Base-by-base conservation (phyloP, 2,329 filamentous ascomycete species). In the Helicocarpus griseus region DNA sequence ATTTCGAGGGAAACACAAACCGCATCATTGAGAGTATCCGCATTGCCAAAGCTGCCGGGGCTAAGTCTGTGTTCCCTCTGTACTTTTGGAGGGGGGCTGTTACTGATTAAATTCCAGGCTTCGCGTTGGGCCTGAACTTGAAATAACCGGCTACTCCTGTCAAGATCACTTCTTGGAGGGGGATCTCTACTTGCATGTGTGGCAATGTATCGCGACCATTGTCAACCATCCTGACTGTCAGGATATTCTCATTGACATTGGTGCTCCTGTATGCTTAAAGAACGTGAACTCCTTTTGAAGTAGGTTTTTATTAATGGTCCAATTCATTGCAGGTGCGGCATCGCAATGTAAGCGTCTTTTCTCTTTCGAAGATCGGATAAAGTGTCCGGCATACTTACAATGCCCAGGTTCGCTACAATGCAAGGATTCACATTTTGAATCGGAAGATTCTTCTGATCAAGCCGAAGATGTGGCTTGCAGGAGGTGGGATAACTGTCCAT, bases 391-490 rank as follows among this genome's bases (percentile, higher is more conserved):
- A 47, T 36, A 24, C 45, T 31, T 45, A 73, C 43, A 81, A 86
- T 62, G 68, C 77, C 33, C 79, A 80, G 60, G 71, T 78, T 48
- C 72, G 77, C 44, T 86, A 80, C 69, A 86, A 85, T 65, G 79
- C 77, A 57, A 72, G 84, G 4, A 71, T 84, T n/a, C 75, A 86
- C 53, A 71, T 71, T 52, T 72, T 81, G 33, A 77, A 89, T 57
- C 77, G 80, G 50, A 79, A 82, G 67, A 81, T 89, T 19, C 69
- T 89, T 9, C 73, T 83, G 52, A 83, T 90, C 31, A 53, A 59
- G 17, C 84, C 85, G 0, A 88, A 88, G 66, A 70, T 86, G 50
- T 81, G 73, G 57, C 73, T 88, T 6, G 83, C 83, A 33, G 83
- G 84, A 51, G 82, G 86, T 64, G 84, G 83, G 3, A 83, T 79